Conservation (phyloP, 73 alveolate species). For the Stentor coeruleus region DNA sequence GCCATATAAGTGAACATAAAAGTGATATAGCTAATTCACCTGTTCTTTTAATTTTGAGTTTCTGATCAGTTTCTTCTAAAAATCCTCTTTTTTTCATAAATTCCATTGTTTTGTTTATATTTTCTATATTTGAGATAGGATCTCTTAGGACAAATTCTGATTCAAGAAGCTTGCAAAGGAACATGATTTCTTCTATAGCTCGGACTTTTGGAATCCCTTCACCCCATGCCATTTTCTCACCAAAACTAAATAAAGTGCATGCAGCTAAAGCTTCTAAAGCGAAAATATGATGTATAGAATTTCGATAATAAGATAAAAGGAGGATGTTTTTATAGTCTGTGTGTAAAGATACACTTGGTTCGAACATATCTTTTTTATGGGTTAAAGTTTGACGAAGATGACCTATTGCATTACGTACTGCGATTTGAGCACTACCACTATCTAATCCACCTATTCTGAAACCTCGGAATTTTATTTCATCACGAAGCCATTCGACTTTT, state of each 20-base stretch:
- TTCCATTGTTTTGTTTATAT: conserved; percentile 34
- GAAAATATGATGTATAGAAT: conserved; percentile 60
- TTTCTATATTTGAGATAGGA: conserved; percentile 30
- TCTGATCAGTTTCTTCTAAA: conserved; percentile 32
- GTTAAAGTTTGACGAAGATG: conserved; percentile 36
- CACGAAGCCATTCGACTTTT: conserved; percentile 69
- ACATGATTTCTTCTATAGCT: conserved; percentile 61
- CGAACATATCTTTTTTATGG: conserved; percentile 74
- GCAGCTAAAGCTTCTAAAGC: conserved; percentile 60
- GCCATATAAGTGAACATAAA: conserved; percentile 76
- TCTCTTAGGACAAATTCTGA: conserved; percentile 65
- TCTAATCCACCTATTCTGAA: conserved; percentile 41
- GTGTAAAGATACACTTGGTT: conserved; percentile 63
- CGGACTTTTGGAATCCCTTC: conserved; percentile 62
- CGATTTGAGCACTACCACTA: conserved; percentile 45
- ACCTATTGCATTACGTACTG: conserved; percentile 52
- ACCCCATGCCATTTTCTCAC: conserved; percentile 54
- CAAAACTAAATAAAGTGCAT: conserved; percentile 69
- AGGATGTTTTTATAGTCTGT: conserved; percentile 76
- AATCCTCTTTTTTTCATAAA: conserved; percentile 54
- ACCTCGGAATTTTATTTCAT: conserved; percentile 57
- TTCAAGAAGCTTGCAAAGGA: conserved; percentile 49
- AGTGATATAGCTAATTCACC: conserved; percentile 54
- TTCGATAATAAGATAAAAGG: conserved; percentile 78
- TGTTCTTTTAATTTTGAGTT: conserved; percentile 30